Percentiles rank a stretch among this genome's conserved stretches.
Conservation (phyloP, 495 filamentous ascomycete genomes). For the Penicillium canescens region DNA sequence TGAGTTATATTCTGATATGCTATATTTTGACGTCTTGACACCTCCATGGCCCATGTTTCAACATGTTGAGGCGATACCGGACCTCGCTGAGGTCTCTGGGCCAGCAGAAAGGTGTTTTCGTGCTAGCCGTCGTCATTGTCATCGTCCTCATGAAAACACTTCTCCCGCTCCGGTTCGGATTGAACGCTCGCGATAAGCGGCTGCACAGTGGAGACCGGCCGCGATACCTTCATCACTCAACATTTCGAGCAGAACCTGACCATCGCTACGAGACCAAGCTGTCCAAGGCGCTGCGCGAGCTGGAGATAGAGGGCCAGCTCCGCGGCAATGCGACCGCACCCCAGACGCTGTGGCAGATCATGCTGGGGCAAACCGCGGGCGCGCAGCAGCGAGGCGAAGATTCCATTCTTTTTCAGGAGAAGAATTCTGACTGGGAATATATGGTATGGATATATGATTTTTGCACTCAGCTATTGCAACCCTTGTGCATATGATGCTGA, state of each 20-base stretch:
- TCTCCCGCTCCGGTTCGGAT: no score
- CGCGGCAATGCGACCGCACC: conserved; percentile 8
- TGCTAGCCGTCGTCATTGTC: no score
- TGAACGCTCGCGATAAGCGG: no score
- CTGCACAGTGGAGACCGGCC: conserved; percentile 15
- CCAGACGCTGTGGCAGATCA: conserved; percentile 39
- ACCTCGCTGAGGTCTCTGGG: no score
- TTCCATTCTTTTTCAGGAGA: conserved; percentile 28
- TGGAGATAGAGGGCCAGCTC: conserved; percentile 20
- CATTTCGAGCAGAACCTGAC: conserved; percentile 28
- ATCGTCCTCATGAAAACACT: no score
- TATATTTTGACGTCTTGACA: no score
- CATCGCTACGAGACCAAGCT: conserved; percentile 26
- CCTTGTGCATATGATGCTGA: not conserved
- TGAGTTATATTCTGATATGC: no score
- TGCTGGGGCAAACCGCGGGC: conserved; percentile 10
- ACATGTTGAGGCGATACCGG: no score
- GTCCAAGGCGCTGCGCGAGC: conserved; percentile 20
- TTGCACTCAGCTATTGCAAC: not conserved
- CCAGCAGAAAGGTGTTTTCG: no score
- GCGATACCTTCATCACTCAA: conserved; percentile 31
- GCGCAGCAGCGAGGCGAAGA: conserved; percentile 23
- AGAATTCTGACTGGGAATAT: conserved; percentile 35
- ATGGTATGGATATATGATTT: conserved; percentile 18
- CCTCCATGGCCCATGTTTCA: no score